phyloP scores from a whole-genome alignment of 2,329 filamentous ascomycete genomes.

The Phoma sp. region DNA sequence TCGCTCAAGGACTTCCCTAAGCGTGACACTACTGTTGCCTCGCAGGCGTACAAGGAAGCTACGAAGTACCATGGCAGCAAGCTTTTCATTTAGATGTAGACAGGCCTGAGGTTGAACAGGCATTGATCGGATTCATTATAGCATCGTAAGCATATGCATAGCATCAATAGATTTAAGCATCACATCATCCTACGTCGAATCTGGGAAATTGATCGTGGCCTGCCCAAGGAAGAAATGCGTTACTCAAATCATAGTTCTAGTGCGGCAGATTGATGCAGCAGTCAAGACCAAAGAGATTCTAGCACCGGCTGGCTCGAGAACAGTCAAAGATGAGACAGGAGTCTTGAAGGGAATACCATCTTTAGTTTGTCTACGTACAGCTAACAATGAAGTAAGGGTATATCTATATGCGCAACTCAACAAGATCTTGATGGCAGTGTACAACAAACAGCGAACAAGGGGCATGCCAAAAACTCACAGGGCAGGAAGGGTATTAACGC shows the following conservation, averaged over 20 bases:
- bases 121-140: not conserved
- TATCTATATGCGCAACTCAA: not conserved
- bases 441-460: too few species aligned
- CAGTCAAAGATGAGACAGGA: too few species aligned
- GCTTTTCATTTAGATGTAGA: conserved; percentile 36
- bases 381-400: conserved; percentile 7
- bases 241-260: not conserved
- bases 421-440: too few species aligned
- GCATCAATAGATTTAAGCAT: not conserved
- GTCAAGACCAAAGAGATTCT: too few species aligned
- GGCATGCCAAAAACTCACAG: too few species aligned
- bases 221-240: too few species aligned
- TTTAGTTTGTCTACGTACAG: not conserved
- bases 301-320: too few species aligned
- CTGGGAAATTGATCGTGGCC: too few species aligned
- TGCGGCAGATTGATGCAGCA: too few species aligned
- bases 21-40: conserved; percentile 28
- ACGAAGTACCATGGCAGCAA: conserved; percentile 46
- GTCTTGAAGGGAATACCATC: too few species aligned
- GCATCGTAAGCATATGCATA: not conserved
- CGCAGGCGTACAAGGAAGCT: conserved; percentile 28
- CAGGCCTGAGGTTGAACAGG: not conserved
- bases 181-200: not conserved
- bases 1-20: conserved; percentile 48
- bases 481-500: not conserved